phyloP scores from a whole-genome alignment of 208 protist genomes.

The Leishmania lainsoni region DNA sequence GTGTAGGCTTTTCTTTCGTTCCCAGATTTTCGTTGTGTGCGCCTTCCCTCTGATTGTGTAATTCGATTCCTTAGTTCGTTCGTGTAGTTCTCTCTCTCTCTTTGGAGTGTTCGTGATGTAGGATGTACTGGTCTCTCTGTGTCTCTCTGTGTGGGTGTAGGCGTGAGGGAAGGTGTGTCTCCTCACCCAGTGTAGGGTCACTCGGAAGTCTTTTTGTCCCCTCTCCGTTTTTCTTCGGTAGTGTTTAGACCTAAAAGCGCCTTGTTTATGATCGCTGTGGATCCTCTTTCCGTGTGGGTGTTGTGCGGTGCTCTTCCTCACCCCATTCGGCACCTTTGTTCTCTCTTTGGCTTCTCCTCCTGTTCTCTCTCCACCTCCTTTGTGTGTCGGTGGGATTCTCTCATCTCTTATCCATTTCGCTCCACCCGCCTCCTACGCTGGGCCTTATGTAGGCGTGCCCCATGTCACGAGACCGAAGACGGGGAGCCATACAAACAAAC shows the following conservation, averaged over 20 bases:
- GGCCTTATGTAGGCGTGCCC: neutral
- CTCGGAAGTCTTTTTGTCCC: neutral
- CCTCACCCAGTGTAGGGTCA: neutral
- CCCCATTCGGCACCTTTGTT: too few species aligned
- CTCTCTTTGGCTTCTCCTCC: neutral
- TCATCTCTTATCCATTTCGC: neutral
- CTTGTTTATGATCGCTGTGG: too few species aligned
- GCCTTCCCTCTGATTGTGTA: neutral
- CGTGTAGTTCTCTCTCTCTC: neutral
- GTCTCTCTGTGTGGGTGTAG: neutral
- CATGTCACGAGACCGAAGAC: neutral
- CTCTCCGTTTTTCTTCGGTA: too few species aligned
- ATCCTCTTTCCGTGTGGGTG: too few species aligned
- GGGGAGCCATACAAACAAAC: neutral
- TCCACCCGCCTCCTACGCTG: neutral
- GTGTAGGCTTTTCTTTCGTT: neutral
- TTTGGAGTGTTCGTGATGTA: neutral
- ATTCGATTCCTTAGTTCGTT: neutral
- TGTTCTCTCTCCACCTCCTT: slow-evolving; percentile 12
- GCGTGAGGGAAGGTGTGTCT: neutral
- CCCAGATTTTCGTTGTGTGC: neutral
- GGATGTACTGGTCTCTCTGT: neutral
- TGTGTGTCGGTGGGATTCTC: slow-evolving; percentile 9
- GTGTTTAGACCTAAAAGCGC: too few species aligned
- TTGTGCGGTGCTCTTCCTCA: too few species aligned